These are phyloP conservation scores for Blastobotrys parvus DNA, from an alignment of 805 yeast genomes.

Conservation along the genomic window DNA sequence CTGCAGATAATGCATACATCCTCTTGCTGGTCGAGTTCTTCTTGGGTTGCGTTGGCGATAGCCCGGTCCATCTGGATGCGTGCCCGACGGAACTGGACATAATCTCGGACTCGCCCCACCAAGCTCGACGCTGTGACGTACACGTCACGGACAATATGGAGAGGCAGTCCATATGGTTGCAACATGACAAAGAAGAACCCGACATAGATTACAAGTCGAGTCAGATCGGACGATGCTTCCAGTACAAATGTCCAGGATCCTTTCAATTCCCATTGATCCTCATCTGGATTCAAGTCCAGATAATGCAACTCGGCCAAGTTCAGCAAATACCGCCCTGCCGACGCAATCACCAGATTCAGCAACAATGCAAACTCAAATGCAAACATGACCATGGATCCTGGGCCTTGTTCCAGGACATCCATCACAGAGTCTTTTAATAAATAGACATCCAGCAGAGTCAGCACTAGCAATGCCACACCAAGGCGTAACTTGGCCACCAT, in stretches of 20 bases:
- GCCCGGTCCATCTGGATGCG: constrained; percentile 56
- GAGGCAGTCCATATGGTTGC: constrained; percentile 37
- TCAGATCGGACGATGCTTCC: constrained; percentile 41
- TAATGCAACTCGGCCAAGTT: constrained; percentile 51
- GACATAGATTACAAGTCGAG: constrained; percentile 39
- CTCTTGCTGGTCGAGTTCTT: constrained; percentile 48
- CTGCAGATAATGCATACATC: constrained; percentile 80
- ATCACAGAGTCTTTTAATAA: constrained; percentile 44
- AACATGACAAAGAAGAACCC: constrained; percentile 40
- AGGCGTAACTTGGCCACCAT: constrained; percentile 33
- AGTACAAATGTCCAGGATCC: constrained; percentile 48
- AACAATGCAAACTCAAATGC: constrained; percentile 71
- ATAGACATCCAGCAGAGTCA: constrained; percentile 43
- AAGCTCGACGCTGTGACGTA: constrained; percentile 30
- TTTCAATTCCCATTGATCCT: constrained; percentile 67
- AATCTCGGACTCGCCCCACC: constrained; percentile 22
- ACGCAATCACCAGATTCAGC: constrained; percentile 43
- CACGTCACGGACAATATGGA: constrained; percentile 44
- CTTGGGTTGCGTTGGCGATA: constrained; percentile 52
- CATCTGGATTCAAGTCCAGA: constrained; percentile 41
- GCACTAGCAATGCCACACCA: constrained; percentile 36
- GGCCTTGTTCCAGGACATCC: constrained; percentile 19
- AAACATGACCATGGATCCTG: constrained; percentile 46
- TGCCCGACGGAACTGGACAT: constrained; percentile 25
- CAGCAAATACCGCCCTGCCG: constrained; percentile 39